Percentiles rank a stretch among this genome's conserved stretches.
Evolutionary conservation across 495 filamentous ascomycete species (phyloP).

Genomic region (Massariosphaeria phaeospora): DNA sequence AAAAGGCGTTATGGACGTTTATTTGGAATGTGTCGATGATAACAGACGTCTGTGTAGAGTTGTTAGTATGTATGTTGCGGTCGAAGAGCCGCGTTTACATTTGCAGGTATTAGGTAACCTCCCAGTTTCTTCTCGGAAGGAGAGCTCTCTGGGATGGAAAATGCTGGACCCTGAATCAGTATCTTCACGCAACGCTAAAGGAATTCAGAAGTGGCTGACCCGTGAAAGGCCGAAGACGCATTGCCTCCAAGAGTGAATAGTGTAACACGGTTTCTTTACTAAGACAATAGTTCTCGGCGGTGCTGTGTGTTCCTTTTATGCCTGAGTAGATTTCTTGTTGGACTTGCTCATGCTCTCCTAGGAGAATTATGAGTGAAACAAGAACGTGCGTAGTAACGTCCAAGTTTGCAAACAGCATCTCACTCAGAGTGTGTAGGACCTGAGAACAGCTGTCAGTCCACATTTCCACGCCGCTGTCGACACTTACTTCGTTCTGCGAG

Average conservation of each 20-base stretch:
- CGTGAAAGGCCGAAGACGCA: constrained; percentile 39
- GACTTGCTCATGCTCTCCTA: constrained; percentile 36
- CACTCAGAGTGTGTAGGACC: constrained; percentile 42
- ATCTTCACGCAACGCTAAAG: too few species aligned
- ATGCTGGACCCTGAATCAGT: too few species aligned
- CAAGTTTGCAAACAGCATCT: constrained; percentile 46
- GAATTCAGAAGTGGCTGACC: too few species aligned
- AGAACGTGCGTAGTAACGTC: constrained; percentile 43
- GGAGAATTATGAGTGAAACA: constrained; percentile 40
- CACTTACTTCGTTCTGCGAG: too few species aligned
- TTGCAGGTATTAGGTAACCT: constrained; percentile 16
- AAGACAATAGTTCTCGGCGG: constrained; percentile 6
- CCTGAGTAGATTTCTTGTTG: constrained; percentile 37
- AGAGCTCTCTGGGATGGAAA: constrained; percentile 39
- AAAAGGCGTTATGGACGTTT: constrained; percentile 39
- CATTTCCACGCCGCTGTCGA: too few species aligned
- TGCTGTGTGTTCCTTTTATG: neutral
- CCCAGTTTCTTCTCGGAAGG: constrained; percentile 35
- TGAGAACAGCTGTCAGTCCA: constrained; percentile 9
- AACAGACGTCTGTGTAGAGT: too few species aligned
- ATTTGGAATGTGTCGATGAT: constrained; percentile 42
- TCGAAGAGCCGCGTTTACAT: too few species aligned
- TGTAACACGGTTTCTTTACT: constrained; percentile 31
- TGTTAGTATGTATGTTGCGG: too few species aligned
- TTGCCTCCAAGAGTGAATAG: constrained; percentile 38